Conservation (phyloP, 768 basidiomycete species). For the Nevesoporus exiguus region DNA sequence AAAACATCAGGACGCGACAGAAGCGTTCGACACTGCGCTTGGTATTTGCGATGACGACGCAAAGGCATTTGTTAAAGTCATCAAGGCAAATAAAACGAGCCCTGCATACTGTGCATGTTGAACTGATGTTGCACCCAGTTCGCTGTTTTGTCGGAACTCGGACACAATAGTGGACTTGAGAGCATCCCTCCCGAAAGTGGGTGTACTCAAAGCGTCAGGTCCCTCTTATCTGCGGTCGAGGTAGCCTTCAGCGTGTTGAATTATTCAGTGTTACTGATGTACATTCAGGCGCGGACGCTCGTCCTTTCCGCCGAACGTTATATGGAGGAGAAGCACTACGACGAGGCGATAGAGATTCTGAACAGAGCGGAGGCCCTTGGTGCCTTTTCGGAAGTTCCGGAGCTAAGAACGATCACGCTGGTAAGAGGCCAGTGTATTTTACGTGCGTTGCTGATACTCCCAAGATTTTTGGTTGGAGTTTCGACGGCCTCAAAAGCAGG, state of each 20-base stretch:
- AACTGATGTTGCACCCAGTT: not conserved
- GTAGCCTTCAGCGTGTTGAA: not conserved
- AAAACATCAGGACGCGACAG: not conserved
- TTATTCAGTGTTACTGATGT: not conserved
- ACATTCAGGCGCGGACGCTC: not conserved
- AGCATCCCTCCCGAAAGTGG: not conserved
- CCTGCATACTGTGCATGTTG: not conserved
- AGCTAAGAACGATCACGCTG: slow-evolving; percentile 1
- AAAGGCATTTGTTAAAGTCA: not conserved
- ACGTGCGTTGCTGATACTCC: not conserved
- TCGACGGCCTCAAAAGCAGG: not conserved
- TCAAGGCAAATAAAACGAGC: slow-evolving; percentile 2
- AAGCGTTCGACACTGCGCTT: not conserved
- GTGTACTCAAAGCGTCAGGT: not conserved
- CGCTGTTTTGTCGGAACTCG: slow-evolving; percentile 1
- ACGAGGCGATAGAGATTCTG: not conserved
- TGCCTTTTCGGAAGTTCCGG: not conserved
- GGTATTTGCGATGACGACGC: not conserved
- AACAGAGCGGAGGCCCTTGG: not conserved
- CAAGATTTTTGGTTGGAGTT: slow-evolving; percentile 15
- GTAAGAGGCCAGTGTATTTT: not conserved
- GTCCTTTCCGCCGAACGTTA: not conserved
- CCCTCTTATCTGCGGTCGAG: not conserved
- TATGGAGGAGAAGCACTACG: not conserved
- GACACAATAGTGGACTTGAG: not conserved